Evolutionary conservation across 441 rosid species (phyloP), one percentile per base, ranked within the genome.

Genomic region (Populus hybrid): DNA sequence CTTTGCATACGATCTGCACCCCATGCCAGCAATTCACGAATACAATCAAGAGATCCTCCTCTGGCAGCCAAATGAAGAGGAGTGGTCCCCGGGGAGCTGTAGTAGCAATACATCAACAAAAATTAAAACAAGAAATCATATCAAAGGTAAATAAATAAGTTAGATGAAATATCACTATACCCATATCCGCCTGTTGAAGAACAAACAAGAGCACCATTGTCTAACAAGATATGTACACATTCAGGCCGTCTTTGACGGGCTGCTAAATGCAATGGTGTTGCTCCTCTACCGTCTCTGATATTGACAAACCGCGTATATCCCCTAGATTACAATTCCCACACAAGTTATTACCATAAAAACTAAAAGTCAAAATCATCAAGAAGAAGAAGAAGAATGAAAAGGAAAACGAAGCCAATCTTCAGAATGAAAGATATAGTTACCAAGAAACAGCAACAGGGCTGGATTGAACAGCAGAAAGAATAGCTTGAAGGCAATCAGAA

Each of bases 51-150:
- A 80, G 98, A 96, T 75, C 99, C 99, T 0, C 97, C 95, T 86
- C 97, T 86, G 6, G 99, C 99, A 56, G 99, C 99, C 80, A 96
- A 83, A 86, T 94, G 99, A 81, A 96, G 98, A 85, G 99, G 94
- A 75, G 97, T 94, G 78, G 95, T 94, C 31, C n/a, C 98, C 0
- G 97, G 95, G 70, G 78, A 90, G 42, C 99, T 95, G 87, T 72
- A 84, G 31, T 29, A 76, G 78, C 64, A 82, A 68, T 1, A 33
- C 16, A 76, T 78, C 73, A 81, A 77, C 76, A 80, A 69, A 56
- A 23, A 26, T 74, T 74, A 36, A 56, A 26, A 59, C 65, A 21
- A 35, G 9, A 56, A 50, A 64, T 53, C 4, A 26, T 33, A 7
- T 76, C 69, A 45, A 6, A 53, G 12, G 18, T 65, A 21, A 29